Evolutionary conservation across 139 green algal genomes (phyloP), one percentile per base, ranked within the genome.

Genomic region (Ulvella scutata): DNA sequence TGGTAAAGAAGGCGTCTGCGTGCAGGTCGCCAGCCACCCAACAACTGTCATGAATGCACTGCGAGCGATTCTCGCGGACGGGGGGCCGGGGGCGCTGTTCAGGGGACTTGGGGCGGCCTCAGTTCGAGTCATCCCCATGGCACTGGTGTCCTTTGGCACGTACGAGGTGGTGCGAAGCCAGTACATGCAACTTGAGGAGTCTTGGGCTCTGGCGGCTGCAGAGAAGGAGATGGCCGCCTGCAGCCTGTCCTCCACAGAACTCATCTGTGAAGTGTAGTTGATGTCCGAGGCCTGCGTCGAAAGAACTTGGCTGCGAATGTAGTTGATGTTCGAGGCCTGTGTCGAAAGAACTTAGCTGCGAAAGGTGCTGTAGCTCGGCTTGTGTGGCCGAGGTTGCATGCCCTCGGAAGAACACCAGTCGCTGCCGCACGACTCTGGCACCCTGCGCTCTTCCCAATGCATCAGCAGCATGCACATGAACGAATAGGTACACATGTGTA

Each of bases 91-190:
- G 38, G 80, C 76, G 36, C 74, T 88, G 72, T 90, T 83, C 76
- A 85, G 83, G 76, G 91, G 91, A 20, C 74, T 91, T 3, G 84
- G 88, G 17, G 83, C 91, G 0, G 84, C 87, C 33, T 88, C 81
- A 4, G 40, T 94, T 29, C 87, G 90, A 28, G 78, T 95, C 2
- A 73, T 96, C 3, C 91, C 91, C 2, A 91, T 92, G 83, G 89
- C 91, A 3, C 79, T 84, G 4, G 79, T 95, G 21, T 89, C 79
- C 21, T 96, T 96, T 75, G 83, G 86, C 17, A 85, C 84, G 0
- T 96, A 96, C 61, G 91, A 96, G 75, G 17, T 80, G 1, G 83
- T 89, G 77, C 80, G 84, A 3, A 43, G 35, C 33, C 43, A 73
- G 29, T 13, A 89, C 21, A 40, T 84, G 7, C 26, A 72, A 21